A percentile compares a stretch with the other conserved stretches of the same genome.
Conservation (phyloP, 2,329 filamentous ascomycete species). For the Penicillium thymicola region DNA sequence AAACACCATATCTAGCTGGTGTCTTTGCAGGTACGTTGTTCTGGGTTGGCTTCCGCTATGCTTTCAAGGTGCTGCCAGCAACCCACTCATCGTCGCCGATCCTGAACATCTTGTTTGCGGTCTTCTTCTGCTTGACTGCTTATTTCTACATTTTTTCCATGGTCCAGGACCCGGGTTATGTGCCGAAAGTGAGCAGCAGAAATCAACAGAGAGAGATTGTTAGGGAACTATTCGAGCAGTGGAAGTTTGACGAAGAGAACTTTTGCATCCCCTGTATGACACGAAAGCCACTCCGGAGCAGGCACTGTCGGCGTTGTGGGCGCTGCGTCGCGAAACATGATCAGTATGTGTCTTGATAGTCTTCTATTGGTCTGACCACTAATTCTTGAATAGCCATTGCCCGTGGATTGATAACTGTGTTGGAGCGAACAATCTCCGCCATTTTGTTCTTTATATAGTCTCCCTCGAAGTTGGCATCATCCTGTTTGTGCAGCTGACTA, state of each 20-base stretch:
- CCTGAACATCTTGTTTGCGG: slow-evolving; percentile 71
- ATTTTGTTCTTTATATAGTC: slow-evolving; percentile 89
- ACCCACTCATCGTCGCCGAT: slow-evolving; percentile 67
- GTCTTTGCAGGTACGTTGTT: slow-evolving; percentile 88
- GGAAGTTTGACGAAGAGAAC: slow-evolving; percentile 90
- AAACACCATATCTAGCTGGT: slow-evolving; percentile 88
- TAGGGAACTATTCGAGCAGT: slow-evolving; percentile 75
- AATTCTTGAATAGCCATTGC: slow-evolving; percentile 66
- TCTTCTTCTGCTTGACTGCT: slow-evolving; percentile 61
- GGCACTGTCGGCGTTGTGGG: slow-evolving; percentile 88
- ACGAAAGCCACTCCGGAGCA: slow-evolving; percentile 84
- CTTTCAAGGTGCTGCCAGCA: slow-evolving; percentile 68
- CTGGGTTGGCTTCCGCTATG: slow-evolving; percentile 72
- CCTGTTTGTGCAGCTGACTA: slow-evolving; percentile 66
- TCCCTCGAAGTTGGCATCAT: slow-evolving; percentile 72
- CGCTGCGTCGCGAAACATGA: slow-evolving; percentile 95
- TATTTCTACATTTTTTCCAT: slow-evolving; percentile 90
- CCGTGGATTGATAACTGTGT: slow-evolving; percentile 98
- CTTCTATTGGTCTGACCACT: slow-evolving; percentile 8
- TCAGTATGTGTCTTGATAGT: slow-evolving; percentile 61
- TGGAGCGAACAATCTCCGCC: slow-evolving; percentile 90
- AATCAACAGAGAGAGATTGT: slow-evolving; percentile 87
- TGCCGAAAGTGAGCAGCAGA: slow-evolving; percentile 85
- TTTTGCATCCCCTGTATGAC: slow-evolving; percentile 97
- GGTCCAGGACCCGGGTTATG: slow-evolving; percentile 84